Evolutionary conservation across 192 early-diverging fungal species (phyloP).

Genomic region (Coemansia sp.): DNA sequence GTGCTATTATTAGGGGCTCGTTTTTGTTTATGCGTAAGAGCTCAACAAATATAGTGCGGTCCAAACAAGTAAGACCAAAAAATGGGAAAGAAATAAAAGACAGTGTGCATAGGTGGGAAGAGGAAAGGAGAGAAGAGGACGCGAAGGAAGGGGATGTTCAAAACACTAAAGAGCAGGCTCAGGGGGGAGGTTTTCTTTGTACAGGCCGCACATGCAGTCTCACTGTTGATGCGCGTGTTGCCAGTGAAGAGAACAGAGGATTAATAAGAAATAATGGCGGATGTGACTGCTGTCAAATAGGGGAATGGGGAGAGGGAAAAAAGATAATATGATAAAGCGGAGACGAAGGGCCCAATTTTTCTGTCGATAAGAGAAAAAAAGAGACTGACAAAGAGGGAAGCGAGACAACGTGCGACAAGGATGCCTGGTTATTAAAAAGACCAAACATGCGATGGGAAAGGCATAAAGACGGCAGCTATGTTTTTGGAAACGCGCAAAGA

Average conservation of each 20-base stretch:
- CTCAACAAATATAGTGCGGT: no score
- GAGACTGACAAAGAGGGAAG: slow-evolving; percentile 7
- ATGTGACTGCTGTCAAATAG: slow-evolving; percentile 25
- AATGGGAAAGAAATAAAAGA: not conserved
- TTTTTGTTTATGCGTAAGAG: not conserved
- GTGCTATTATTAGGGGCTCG: not conserved
- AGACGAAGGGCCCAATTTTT: slow-evolving; percentile 9
- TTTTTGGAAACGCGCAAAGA: not conserved
- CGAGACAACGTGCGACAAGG: not conserved
- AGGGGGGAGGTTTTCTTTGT: not conserved
- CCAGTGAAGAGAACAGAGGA: not conserved
- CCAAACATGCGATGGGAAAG: not conserved
- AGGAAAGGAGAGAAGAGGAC: slow-evolving; percentile 3
- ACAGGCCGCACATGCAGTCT: slow-evolving; percentile 3
- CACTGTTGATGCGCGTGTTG: slow-evolving; percentile 8
- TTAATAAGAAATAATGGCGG: slow-evolving; percentile 7
- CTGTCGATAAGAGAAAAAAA: slow-evolving; percentile 6
- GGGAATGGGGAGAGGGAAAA: slow-evolving; percentile 11
- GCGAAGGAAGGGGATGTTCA: slow-evolving; percentile 4
- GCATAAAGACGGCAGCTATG: not conserved
- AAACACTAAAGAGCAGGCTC: not conserved
- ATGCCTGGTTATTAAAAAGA: slow-evolving; percentile 7
- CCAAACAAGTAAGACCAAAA: not conserved
- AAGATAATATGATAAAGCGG: slow-evolving; percentile 13
- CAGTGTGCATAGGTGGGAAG: not conserved